Percentiles rank a stretch among this genome's conserved stretches.
Conservation (phyloP, 768 basidiomycete genomes). For the Tremella fuciformis region DNA sequence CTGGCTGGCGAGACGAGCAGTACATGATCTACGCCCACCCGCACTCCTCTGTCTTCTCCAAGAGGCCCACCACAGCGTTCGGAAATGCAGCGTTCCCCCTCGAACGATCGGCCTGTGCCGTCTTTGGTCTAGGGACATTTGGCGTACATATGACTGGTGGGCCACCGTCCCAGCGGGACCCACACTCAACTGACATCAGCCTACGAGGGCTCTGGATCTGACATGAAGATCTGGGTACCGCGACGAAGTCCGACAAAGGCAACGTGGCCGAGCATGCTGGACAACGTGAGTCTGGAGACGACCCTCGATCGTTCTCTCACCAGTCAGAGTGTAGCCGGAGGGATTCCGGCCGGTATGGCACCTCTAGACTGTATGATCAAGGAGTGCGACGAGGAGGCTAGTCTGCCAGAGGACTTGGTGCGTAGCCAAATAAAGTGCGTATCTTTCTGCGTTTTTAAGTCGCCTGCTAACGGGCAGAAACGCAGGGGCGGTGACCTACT, state of each 20-base stretch:
- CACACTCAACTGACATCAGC: constrained; percentile 23
- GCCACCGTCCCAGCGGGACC: neutral
- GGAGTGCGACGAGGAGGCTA: constrained; percentile 92
- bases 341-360: constrained; percentile 75
- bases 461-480: constrained; percentile 24
- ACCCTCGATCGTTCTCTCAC: constrained; percentile 52
- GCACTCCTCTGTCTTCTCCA: constrained; percentile 23
- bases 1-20: constrained; percentile 79
- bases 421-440: constrained; percentile 58
- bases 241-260: constrained; percentile 79
- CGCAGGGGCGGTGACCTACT: constrained; percentile 74
- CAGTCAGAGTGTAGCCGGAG: constrained; percentile 63
- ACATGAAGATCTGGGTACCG: constrained; percentile 77
- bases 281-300: constrained; percentile 58
- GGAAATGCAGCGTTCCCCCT: constrained; percentile 66
- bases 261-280: constrained; percentile 85
- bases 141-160: constrained; percentile 79
- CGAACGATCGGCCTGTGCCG: constrained; percentile 80
- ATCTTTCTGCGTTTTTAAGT: neutral
- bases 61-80: constrained; percentile 2
- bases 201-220: constrained; percentile 50
- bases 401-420: constrained; percentile 66
- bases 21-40: constrained; percentile 58
- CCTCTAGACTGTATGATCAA: constrained; percentile 75
- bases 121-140: constrained; percentile 87